Conservation (phyloP, 176 grass and related monocot genomes). For the Triticum dicoccoides region DNA sequence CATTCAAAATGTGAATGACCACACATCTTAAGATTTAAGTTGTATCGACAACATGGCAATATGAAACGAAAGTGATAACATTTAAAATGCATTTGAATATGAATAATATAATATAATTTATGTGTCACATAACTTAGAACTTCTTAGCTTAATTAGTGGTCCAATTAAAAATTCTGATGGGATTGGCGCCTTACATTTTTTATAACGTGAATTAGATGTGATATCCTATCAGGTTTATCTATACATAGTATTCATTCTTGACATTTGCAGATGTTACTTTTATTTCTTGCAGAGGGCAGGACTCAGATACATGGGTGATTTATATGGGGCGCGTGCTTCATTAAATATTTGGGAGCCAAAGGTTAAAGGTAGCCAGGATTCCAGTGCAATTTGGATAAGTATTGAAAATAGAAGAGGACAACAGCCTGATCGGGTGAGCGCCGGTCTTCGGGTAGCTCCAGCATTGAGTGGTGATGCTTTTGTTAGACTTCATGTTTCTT, state of each 20-base stretch:
- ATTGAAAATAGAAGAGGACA: not conserved
- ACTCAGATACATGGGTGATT: not conserved
- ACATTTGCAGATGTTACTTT: not conserved
- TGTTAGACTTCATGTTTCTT: conserved; percentile 8
- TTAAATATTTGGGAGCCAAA: not conserved
- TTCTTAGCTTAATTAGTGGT: not conserved
- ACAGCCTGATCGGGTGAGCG: not conserved
- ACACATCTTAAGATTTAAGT: not conserved
- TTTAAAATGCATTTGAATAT: not conserved
- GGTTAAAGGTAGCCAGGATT: not conserved
- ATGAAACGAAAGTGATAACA: not conserved
- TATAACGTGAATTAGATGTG: not conserved
- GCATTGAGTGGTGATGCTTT: conserved; percentile 8
- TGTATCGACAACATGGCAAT: not conserved
- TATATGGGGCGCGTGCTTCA: not conserved
- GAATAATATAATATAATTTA: not conserved
- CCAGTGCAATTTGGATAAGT: not conserved
- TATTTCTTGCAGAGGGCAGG: not conserved
- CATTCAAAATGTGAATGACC: not conserved
- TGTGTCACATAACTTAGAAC: not conserved
- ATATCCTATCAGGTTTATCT: not conserved
- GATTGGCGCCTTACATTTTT: too few species aligned
- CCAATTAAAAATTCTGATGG: too few species aligned
- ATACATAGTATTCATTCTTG: not conserved
- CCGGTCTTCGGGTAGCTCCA: conserved; percentile 1